These are phyloP conservation scores for Pythium aphanidermatum DNA, from an alignment of 352 stramenopile genomes.

Conservation along the genomic window DNA sequence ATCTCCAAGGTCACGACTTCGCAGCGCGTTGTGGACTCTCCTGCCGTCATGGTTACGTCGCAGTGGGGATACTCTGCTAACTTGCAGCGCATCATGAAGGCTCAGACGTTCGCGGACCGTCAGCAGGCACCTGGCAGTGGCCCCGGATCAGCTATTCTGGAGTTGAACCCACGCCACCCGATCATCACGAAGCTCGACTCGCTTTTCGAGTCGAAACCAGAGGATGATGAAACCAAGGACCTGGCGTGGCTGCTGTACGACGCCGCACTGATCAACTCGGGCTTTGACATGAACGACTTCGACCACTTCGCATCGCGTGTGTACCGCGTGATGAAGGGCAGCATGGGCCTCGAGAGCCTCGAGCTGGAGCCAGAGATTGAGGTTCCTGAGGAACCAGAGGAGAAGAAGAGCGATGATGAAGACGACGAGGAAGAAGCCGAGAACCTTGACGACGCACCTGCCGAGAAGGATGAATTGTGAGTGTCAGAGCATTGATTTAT, in stretches of 20 bases:
- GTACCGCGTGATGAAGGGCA: slow-evolving; percentile 91
- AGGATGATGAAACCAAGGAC: slow-evolving; percentile 89
- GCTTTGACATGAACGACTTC: slow-evolving; percentile 94
- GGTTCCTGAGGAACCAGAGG: slow-evolving; percentile 67
- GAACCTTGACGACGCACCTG: slow-evolving; percentile 20
- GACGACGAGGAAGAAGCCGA: slow-evolving; percentile 41
- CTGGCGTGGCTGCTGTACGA: slow-evolving; percentile 97
- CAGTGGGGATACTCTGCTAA: slow-evolving; percentile 98
- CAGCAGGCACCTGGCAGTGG: slow-evolving; percentile 28
- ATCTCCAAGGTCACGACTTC: slow-evolving; percentile 95
- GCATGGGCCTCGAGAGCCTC: slow-evolving; percentile 89
- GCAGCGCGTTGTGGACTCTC: slow-evolving; percentile 89
- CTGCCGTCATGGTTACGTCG: slow-evolving; percentile 95
- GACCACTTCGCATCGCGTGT: slow-evolving; percentile 92
- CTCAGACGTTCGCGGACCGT: slow-evolving; percentile 94
- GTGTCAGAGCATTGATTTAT: slow-evolving; percentile 1
- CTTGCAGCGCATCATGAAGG: slow-evolving; percentile 99
- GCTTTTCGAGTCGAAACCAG: slow-evolving; percentile 47
- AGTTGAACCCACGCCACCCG: slow-evolving; percentile 99
- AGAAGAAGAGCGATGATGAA: slow-evolving; percentile 25
- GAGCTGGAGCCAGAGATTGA: slow-evolving; percentile 95
- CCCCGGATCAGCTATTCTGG: slow-evolving; percentile 89
- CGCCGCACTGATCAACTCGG: slow-evolving; percentile 95
- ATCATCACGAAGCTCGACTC: slow-evolving; percentile 96
- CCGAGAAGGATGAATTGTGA: slow-evolving; percentile 77